These are phyloP conservation scores for Ambrosia hybrid DNA, from an alignment of 140 eudicot species.

Conservation along the genomic window DNA sequence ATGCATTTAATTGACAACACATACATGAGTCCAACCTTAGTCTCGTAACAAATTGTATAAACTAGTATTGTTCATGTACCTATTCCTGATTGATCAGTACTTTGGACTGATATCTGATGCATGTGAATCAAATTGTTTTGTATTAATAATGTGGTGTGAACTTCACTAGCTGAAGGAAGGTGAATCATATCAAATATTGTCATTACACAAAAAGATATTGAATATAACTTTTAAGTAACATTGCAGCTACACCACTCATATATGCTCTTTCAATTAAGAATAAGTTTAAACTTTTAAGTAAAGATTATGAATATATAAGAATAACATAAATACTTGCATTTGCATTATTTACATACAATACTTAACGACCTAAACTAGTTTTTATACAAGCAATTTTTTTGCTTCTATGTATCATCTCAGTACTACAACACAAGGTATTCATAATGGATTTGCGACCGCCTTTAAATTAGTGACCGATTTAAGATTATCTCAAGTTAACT, in stretches of 20 bases:
- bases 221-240: not conserved
- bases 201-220: not conserved
- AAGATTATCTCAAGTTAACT: not conserved
- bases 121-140: not conserved
- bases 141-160: not conserved
- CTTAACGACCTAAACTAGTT: not conserved
- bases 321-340: too few relatives aligned
- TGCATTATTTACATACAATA: not conserved
- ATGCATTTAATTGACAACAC: too few relatives aligned
- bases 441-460: not conserved
- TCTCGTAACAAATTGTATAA: not conserved
- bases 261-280: not conserved
- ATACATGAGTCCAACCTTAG: not conserved
- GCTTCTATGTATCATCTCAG: not conserved
- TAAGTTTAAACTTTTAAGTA: too few relatives aligned
- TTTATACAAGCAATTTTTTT: not conserved
- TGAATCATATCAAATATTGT: too few relatives aligned
- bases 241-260: too few relatives aligned
- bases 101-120: slow-evolving; percentile 1
- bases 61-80: not conserved
- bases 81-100: too few relatives aligned
- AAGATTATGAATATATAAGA: too few relatives aligned
- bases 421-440: not conserved
- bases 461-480: not conserved
- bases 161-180: not conserved